These are phyloP conservation scores for Claviceps sp. DNA, from an alignment of 2,329 filamentous ascomycete genomes.

Conservation along the genomic window DNA sequence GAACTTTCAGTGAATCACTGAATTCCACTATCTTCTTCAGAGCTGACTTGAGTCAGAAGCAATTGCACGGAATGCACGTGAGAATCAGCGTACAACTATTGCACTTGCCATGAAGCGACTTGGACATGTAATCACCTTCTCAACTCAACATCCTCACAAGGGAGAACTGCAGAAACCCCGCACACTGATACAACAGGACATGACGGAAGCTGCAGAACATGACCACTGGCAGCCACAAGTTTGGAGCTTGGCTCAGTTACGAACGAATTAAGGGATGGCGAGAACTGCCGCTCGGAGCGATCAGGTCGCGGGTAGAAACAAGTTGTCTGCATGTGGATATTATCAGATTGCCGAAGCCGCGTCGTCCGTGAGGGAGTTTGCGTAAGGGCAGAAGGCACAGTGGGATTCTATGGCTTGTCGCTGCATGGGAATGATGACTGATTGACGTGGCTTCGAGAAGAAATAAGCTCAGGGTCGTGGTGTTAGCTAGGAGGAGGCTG, in stretches of 20 bases:
- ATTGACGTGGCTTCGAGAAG: not conserved
- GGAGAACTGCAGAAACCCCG: not conserved
- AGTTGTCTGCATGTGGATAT: not conserved
- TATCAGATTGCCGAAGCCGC: not conserved
- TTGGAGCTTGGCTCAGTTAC: not conserved
- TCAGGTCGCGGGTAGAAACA: not conserved
- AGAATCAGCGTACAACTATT: not conserved
- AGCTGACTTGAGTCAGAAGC: too few species aligned
- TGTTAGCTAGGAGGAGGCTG: not conserved
- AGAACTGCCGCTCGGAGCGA: not conserved
- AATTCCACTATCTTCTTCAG: too few species aligned
- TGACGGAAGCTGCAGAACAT: not conserved
- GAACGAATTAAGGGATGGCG: not conserved
- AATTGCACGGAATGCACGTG: not conserved
- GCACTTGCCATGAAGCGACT: not conserved
- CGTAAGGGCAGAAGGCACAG: not conserved
- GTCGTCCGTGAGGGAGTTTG: not conserved
- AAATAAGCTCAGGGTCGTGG: not conserved
- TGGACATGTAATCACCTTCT: not conserved
- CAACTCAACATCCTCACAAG: not conserved
- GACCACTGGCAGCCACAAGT: not conserved
- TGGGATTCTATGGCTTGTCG: not conserved
- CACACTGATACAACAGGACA: not conserved
- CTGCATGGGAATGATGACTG: not conserved
- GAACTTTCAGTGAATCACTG: too few species aligned